Evolutionary conservation across 2,329 filamentous ascomycete genomes (phyloP).

Genomic region (Curvularia sp.): DNA sequence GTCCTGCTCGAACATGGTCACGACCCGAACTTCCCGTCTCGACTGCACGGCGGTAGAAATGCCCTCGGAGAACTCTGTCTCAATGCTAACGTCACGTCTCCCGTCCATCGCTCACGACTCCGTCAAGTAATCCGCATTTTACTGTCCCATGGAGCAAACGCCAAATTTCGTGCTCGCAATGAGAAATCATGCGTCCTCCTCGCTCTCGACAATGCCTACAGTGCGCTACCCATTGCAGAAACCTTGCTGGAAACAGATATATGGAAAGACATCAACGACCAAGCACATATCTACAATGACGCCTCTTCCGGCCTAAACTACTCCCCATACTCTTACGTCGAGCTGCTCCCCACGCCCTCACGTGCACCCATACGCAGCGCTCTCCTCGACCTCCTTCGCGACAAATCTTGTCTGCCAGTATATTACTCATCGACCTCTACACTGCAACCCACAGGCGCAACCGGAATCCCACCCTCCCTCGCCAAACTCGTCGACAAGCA

Average conservation of each 20-base stretch:
- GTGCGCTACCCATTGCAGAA: conserved; percentile 63
- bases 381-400: conserved; percentile 40
- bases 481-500: conserved; percentile 40
- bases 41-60: conserved; percentile 67
- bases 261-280: conserved; percentile 69
- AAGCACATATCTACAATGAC: conserved; percentile 55
- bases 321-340: conserved; percentile 70
- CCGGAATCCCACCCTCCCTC: conserved; percentile 43
- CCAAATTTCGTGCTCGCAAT: conserved; percentile 60
- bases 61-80: conserved; percentile 70
- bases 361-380: conserved; percentile 27
- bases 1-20: conserved; percentile 66
- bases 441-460: conserved; percentile 47
- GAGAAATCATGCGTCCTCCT: conserved; percentile 67
- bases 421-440: conserved; percentile 45
- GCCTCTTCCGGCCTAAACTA: conserved; percentile 62
- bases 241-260: conserved; percentile 68
- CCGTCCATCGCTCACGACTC: conserved; percentile 35
- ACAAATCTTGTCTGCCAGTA: conserved; percentile 44
- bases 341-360: conserved; percentile 32
- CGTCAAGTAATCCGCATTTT: conserved; percentile 62
- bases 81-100: conserved; percentile 58
- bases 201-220: conserved; percentile 63
- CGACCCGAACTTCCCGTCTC: conserved; percentile 69
- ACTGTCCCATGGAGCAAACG: conserved; percentile 64